These are phyloP conservation scores for Vigna mungo DNA, from an alignment of 306 rosid genomes.

Conservation along the genomic window DNA sequence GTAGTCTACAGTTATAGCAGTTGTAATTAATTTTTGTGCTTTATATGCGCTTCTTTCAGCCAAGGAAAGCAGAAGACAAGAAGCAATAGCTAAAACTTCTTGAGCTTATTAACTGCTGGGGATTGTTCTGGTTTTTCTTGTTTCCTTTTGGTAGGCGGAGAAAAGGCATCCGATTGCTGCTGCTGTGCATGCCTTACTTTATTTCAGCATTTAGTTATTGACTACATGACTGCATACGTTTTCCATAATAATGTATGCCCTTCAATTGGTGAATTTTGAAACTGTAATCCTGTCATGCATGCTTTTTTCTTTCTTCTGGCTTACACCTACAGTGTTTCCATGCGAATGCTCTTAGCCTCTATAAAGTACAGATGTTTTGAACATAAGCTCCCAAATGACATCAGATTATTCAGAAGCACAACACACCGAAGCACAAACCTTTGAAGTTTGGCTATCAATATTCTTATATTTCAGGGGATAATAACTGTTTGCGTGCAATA, in stretches of 20 bases:
- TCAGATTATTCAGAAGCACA: constrained; percentile 18
- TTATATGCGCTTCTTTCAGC: constrained; percentile 61
- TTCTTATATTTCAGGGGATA: neutral
- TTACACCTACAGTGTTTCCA: neutral
- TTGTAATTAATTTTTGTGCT: constrained; percentile 13
- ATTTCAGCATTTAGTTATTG: constrained; percentile 35
- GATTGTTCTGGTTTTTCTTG: constrained; percentile 30
- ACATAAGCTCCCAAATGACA: constrained; percentile 11
- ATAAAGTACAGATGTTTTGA: neutral
- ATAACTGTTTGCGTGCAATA: neutral
- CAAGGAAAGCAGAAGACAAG: constrained; percentile 93
- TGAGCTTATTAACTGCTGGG: constrained; percentile 6
- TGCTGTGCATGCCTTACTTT: constrained; percentile 24
- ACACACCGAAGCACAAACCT: neutral
- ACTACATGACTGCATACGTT: constrained; percentile 7
- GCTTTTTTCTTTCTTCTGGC: constrained; percentile 17
- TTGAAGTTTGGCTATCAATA: neutral
- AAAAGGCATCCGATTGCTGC: constrained; percentile 18
- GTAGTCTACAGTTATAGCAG: neutral
- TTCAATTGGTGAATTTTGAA: constrained; percentile 40
- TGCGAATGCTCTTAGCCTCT: constrained; percentile 11
- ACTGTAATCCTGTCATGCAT: neutral
- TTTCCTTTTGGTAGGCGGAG: constrained; percentile 37
- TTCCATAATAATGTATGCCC: constrained; percentile 36
- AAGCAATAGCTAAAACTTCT: constrained; percentile 56